phyloP scores from a whole-genome alignment of 306 rosid genomes.

The Dalbergia cultrata region DNA sequence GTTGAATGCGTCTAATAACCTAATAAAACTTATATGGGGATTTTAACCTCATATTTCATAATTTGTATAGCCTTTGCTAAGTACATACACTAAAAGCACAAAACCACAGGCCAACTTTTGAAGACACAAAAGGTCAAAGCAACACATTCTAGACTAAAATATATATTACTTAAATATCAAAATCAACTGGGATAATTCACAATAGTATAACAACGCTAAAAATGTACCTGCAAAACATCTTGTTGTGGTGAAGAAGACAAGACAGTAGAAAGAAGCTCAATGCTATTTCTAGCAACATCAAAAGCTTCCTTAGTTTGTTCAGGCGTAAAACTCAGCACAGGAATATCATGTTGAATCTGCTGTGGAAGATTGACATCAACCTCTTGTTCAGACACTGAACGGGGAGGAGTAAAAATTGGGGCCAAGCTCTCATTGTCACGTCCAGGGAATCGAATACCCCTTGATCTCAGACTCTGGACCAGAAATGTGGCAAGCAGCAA shows the following conservation, averaged over 20 bases:
- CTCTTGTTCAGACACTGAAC: conserved; percentile 67
- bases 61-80: not conserved
- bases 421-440: conserved; percentile 98
- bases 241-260: conserved; percentile 92
- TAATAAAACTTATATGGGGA: not conserved
- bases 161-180: not conserved
- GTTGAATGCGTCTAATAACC: not conserved
- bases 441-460: conserved; percentile 96
- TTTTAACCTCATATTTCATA: not conserved
- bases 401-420: conserved; percentile 93
- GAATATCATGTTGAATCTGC: conserved; percentile 65
- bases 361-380: conserved; percentile 54
- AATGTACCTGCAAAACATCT: conserved; percentile 79
- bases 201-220: conserved; percentile 23
- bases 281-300: conserved; percentile 92
- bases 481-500: conserved; percentile 36
- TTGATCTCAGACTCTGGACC: conserved; percentile 86
- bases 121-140: not conserved
- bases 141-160: conserved; percentile 22
- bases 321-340: conserved; percentile 67
- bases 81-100: not conserved
- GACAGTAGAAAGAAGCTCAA: conserved; percentile 91
- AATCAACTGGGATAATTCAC: not conserved
- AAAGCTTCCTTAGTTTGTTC: conserved; percentile 95
- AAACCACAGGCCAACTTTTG: conserved; percentile 1